Base-by-base conservation (phyloP, 2,329 filamentous ascomycete genomes). In the Epichloe gansuensis region DNA sequence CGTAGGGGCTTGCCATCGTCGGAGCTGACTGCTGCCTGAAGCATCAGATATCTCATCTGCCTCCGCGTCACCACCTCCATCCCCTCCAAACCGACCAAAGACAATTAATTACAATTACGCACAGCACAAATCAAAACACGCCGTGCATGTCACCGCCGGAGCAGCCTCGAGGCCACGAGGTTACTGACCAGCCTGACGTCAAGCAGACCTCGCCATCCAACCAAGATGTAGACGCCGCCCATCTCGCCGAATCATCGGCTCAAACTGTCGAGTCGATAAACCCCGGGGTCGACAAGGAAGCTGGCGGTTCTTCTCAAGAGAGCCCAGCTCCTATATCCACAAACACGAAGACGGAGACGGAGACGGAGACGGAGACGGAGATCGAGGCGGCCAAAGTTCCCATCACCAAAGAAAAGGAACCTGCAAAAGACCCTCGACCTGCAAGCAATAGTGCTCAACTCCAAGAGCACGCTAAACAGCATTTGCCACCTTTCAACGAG, bases 141-240 rank as follows among this genome's bases (percentile, higher is more conserved):
- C 53, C 53, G 56, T 67, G 66, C 58, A 69, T 69, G 66, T 68
- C 66, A 64, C 64, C 64, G 55, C 63, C 63, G 51, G 65, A 65
- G 57, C 57, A 58, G 42, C 59, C 62, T 53, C 53, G 59, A 50
- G 54, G 58, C 61, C 58, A 56, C 54, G 57, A 55, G 57, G 48
- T 54, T 50, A 58, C 54, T 34, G 38, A 50, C 49, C 43, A 40
- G 49, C 21, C 44, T 27, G 51, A n/a, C 51, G 49, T 34, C 54
- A 17, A 54, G 36, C 41, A 47, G 25, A n/a, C 46, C 41, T 23
- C 47, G 34, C 36, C 47, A n/a, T 35, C 17, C 42, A n/a, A 38
- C 13, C 25, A 47, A 31, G 23, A 53, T 53, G 47, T 50, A 50
- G 43, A 46, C 31, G 36, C 35, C 27, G 42, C 47, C 7, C 46